Evolutionary conservation across 805 yeast genomes (phyloP).

Genomic region (Myxozyma udenii): DNA sequence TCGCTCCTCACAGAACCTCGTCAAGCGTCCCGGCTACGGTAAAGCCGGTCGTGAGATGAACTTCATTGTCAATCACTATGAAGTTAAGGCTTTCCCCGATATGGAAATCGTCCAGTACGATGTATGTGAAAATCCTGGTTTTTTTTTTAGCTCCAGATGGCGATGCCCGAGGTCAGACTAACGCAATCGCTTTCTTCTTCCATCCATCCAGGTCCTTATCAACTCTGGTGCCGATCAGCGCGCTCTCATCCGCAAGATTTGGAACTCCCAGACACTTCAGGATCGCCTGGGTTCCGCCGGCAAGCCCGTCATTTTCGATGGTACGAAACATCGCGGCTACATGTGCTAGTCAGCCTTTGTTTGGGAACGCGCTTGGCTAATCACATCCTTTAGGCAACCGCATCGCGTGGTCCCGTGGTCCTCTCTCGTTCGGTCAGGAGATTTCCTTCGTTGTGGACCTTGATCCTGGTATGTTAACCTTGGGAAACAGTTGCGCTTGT

Average conservation of each 20-base stretch:
- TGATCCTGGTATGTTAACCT: slow-evolving; percentile 9
- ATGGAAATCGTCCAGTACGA: slow-evolving; percentile 18
- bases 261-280: slow-evolving; percentile 2
- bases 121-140: slow-evolving; percentile 3
- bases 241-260: slow-evolving; percentile 4
- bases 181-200: no score
- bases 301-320: slow-evolving; percentile 12
- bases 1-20: slow-evolving; percentile 1
- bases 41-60: slow-evolving; percentile 5
- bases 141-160: not conserved
- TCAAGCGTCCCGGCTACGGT: slow-evolving; percentile 20
- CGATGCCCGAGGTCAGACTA: not conserved
- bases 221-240: slow-evolving; percentile 1
- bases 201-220: slow-evolving; percentile 3
- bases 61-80: slow-evolving; percentile 13
- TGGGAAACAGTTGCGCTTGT: no score
- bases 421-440: slow-evolving; percentile 11
- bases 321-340: no score
- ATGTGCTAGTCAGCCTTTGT: not conserved
- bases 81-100: slow-evolving; percentile 10
- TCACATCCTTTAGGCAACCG: slow-evolving; percentile 6
- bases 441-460: slow-evolving; percentile 8
- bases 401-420: slow-evolving; percentile 14
- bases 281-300: slow-evolving; percentile 6
- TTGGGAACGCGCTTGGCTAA: not conserved